Base-by-base conservation (phyloP, 208 protist genomes). In the Tritrichomonas foetus region DNA sequence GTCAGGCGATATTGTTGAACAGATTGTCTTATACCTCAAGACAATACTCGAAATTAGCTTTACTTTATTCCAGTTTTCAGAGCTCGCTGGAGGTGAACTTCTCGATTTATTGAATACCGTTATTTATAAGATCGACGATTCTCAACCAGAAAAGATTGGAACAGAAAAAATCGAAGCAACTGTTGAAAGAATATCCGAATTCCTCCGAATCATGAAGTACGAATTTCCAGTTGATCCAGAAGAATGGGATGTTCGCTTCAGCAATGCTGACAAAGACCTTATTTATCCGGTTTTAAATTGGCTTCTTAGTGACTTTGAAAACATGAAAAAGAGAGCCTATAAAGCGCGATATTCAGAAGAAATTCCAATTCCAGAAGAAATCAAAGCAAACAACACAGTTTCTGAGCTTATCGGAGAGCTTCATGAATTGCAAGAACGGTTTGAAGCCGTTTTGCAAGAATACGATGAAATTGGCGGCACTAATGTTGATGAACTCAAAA, bases 161-260 rank as follows among this genome's bases (percentile, higher is more conserved):
- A 89, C 78, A 57, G 78, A 89, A 89, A 89, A 53, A 39, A 89
- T 89, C 5, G 78, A 89, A 57, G 44, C 13, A 33, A 89, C 78
- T n/a, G 78, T 89, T 3, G 78, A 89, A n/a, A 3, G 78, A 20
- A 89, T 89, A 16, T 89, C 78, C 5, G 78, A 89, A 50, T 89
- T 89, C n/a, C n/a, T 89, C 2, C 39, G 78, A 39, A 33, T 89
- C 30, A 11, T 89, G 25, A 53, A 89, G 41, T 89, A 53, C 16
- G 53, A 61, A 22, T 61, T 61, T 61, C 53, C 53, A 22, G 53
- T 61, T 61, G 53, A 61, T 16, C 47, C 78, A 39, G 78, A 89
- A 53, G 78, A 89, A 50, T 89, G 78, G 78, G 78, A 89, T 89
- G 41, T 44, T 49, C 25, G 47, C n/a, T 57, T 89, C 30, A 57